Conservation (phyloP, 2,329 filamentous ascomycete species). For the Metarhizium humberi region DNA sequence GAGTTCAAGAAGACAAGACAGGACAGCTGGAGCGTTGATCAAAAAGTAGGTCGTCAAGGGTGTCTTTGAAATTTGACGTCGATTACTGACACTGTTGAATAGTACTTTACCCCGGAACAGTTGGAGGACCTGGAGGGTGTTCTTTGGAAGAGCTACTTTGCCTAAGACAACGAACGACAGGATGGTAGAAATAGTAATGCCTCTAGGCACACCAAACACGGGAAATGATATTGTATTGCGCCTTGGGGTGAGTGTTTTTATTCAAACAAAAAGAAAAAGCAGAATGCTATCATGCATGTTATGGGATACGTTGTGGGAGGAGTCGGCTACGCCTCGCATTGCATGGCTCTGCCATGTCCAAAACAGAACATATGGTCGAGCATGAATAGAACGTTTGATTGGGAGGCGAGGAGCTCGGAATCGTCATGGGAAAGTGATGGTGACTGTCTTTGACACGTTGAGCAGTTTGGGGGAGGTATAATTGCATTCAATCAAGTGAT, state of each 20-base stretch:
- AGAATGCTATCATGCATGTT: not conserved
- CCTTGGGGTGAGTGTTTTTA: not conserved
- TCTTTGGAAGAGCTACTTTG: slow-evolving; percentile 99
- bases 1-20: slow-evolving; percentile 99
- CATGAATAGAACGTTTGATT: not conserved
- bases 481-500: too few species aligned
- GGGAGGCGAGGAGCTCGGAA: not conserved
- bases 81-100: slow-evolving; percentile 16
- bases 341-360: not conserved
- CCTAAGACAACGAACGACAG: slow-evolving; percentile 34
- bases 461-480: too few species aligned
- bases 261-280: not conserved
- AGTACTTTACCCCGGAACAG: slow-evolving; percentile 85
- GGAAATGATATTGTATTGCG: not conserved
- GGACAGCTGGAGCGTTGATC: slow-evolving; percentile 96
- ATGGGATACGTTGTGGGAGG: not conserved
- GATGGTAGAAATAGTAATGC: not conserved
- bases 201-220: not conserved
- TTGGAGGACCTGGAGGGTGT: slow-evolving; percentile 93
- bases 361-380: not conserved
- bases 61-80: not conserved
- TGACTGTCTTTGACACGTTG: not conserved
- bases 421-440: not conserved
- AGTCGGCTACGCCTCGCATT: too few species aligned
- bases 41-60: slow-evolving; percentile 62